Evolutionary conservation across 179 eudicot species (phyloP), one percentile per base, ranked within the genome.

Genomic region (Actinidia arguta): DNA sequence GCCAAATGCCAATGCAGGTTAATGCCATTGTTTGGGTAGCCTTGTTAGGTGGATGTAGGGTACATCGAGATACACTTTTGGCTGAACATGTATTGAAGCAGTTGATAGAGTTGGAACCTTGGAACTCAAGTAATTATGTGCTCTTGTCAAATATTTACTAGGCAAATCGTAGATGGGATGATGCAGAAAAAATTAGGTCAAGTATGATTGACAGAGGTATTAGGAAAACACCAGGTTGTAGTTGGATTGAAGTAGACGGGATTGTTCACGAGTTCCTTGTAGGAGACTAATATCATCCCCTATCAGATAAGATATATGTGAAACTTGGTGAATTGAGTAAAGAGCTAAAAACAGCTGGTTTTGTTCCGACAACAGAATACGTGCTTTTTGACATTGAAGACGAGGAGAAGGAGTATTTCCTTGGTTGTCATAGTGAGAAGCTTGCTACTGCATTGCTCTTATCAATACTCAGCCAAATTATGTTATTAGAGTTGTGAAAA

Each of bases 21-120:
- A 92, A 92, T 86, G 89, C 92, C 44, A 73, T 92, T 63, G 88
- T 95, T 82, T 93, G 97, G 98, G 97, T 92, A 83, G 94, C 97
- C 56, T 81, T 95, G 82, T 90, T 95, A 42, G 84, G 91, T 64
- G 97, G 97, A 68, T 93, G 97, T 75, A 90, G 93, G 85, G 80
- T 95, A 64, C 90, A 95, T 80, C 80, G 83, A 42, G 83, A 95
- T 79, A 87, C 91, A 70, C 90, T 83, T 52, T 58, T 94, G 56
- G 97, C 93, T 71, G 93, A 92, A 77, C 84, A 84, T 64, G 94
- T 80, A 1, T 82, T 92, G 51, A 83, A 93, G 83, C 76, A 83
- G 27, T 75, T 94, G 80, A 85, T 94, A 52, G 85, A 79, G 56
- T 75, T 93, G 83, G 94, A 93, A 78, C 97, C 98, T 24, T 84